Evolutionary conservation across 2,329 filamentous ascomycete species (phyloP).

Genomic region (Pseudocercospora eumusae): DNA sequence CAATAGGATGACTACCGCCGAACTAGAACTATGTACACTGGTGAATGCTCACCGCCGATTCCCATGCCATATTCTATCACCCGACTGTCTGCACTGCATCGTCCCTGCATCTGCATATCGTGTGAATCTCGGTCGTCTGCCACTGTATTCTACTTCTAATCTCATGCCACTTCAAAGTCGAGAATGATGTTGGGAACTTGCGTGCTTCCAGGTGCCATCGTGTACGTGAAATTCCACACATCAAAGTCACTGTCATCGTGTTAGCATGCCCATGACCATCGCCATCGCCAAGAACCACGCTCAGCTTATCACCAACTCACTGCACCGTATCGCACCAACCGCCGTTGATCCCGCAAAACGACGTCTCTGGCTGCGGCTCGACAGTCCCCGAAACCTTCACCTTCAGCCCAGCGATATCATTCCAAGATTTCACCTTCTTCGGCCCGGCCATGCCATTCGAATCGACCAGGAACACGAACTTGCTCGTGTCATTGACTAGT

Average conservation of each 20-base stretch:
- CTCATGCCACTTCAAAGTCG: constrained; percentile 18
- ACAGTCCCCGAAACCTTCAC: constrained; percentile 21
- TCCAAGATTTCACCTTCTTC: constrained; percentile 21
- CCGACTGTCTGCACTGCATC: background rate
- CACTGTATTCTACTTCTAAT: too few species aligned
- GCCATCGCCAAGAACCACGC: too few species aligned
- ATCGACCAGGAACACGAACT: constrained; percentile 22
- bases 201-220: constrained; percentile 22
- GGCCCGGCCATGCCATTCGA: constrained; percentile 22
- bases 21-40: too few species aligned
- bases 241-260: constrained; percentile 23
- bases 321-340: constrained; percentile 25
- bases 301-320: constrained; percentile 17
- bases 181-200: constrained; percentile 22
- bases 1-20: too few species aligned
- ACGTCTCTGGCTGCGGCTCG: constrained; percentile 14
- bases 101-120: background rate
- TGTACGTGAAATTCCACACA: constrained; percentile 27
- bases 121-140: background rate
- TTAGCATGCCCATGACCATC: constrained; percentile 5
- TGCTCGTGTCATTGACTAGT: constrained; percentile 44
- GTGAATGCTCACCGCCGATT: constrained; percentile 3
- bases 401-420: constrained; percentile 18
- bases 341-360: constrained; percentile 25
- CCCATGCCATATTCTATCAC: constrained; percentile 1